Evolutionary conservation across 768 basidiomycete genomes (phyloP), one percentile per base, ranked within the genome.

Genomic region (Tulasnella sp.): DNA sequence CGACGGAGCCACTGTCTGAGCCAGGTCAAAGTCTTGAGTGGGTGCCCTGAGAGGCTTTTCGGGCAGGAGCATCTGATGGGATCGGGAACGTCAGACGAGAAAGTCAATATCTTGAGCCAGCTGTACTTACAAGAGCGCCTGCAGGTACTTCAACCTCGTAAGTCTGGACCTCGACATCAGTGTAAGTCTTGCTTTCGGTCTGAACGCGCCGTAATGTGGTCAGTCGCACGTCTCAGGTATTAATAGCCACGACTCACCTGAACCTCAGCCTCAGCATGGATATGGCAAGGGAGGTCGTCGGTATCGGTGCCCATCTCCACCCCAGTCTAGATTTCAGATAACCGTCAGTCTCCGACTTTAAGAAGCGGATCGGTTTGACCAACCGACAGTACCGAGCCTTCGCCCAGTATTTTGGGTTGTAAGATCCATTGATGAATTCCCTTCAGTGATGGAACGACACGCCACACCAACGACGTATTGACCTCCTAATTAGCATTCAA

Each of bases 351-450:
- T 69, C 4, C 4, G 19, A 9, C 25, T 36, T 42, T 72, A 19
- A 15, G 22, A 17, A 22, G 8, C 22, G 39, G 15, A 0, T 42
- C 29, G 11, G 71, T n/a, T 36, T 42, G 34, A 34, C 34, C 17
- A 19, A 54, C 71, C 39, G 71, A 72, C 5, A 37, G 68, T n/a
- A 69, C 36, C 29, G 39, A 69, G 34, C 39, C 39, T 38, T 72
- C 71, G 40, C 67, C 67, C 22, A 29, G 36, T 15, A 64, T 67
- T n/a, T 52, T 29, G 5, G 37, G 54, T 25, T 76, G 64, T 19
- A 76, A 58, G 31, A 67, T 45, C 74, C 74, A 76, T 9, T 39
- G 37, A 69, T 76, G 74, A 25, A 34, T 67, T 29, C 74, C 74
- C 12, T 38, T 40, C 29, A 76, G 67, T 9, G 74, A 67, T 17